phyloP scores from a whole-genome alignment of 1,139 yeast genomes.

The Candida tropicalis region DNA sequence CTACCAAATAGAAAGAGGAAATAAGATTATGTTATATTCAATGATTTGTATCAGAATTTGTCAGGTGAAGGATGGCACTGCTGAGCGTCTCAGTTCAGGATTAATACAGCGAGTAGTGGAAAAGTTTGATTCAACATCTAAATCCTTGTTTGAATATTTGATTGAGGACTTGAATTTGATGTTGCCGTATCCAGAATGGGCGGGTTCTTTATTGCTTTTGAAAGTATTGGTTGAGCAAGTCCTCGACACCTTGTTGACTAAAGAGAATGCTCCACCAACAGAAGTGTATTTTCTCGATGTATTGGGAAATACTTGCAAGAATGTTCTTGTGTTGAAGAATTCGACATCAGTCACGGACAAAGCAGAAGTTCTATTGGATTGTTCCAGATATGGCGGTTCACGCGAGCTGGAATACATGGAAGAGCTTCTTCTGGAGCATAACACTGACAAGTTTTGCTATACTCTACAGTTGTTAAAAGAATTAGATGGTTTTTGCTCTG shows the following conservation, averaged over 20 bases:
- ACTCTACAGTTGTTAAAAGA: constrained; percentile 6
- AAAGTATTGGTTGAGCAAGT: constrained; percentile 4
- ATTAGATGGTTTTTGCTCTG: constrained; percentile 50
- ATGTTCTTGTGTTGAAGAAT: constrained; percentile 3
- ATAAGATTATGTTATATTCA: constrained; percentile 50
- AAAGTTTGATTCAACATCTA: constrained; percentile 13
- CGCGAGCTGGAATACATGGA: neutral
- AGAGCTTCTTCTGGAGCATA: neutral
- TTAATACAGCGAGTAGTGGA: neutral
- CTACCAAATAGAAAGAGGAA: constrained; percentile 45
- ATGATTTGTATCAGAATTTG: constrained; percentile 42
- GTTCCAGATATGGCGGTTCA: neutral
- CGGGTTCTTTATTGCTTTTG: constrained; percentile 48
- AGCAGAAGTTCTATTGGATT: neutral
- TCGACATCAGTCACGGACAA: neutral
- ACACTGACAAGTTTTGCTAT: neutral
- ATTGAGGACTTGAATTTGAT: constrained; percentile 57
- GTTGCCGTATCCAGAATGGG: constrained; percentile 59
- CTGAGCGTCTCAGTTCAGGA: neutral
- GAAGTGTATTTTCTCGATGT: constrained; percentile 16
- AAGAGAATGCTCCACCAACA: constrained; percentile 3
- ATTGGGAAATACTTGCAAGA: constrained; percentile 12
- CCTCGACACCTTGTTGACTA: neutral
- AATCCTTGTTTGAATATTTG: constrained; percentile 52
- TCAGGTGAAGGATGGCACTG: constrained; percentile 2